Conservation (phyloP, 2,329 filamentous ascomycete species). For the Blastomyces parvus region DNA sequence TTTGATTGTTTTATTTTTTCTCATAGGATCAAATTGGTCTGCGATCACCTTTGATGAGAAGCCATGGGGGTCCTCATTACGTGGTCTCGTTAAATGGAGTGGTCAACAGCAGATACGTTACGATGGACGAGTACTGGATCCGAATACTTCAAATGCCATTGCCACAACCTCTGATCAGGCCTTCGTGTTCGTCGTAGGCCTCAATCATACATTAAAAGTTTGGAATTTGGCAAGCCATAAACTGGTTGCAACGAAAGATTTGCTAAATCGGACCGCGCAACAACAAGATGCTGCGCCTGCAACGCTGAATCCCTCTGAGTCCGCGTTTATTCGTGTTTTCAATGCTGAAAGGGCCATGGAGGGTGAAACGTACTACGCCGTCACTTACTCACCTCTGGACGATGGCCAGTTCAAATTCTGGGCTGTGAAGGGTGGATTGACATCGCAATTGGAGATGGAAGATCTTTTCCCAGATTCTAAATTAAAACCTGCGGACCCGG, state of each 20-base stretch:
- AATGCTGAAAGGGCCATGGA: slow-evolving; percentile 44
- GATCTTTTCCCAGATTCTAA: slow-evolving; percentile 58
- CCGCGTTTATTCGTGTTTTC: slow-evolving; percentile 65
- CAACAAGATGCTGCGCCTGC: slow-evolving; percentile 63
- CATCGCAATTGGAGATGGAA: slow-evolving; percentile 49
- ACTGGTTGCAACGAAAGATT: slow-evolving; percentile 65
- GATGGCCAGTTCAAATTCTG: slow-evolving; percentile 93
- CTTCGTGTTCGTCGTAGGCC: slow-evolving; percentile 64
- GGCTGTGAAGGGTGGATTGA: slow-evolving; percentile 58
- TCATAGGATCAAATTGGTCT: slow-evolving; percentile 34
- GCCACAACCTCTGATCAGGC: slow-evolving; percentile 38
- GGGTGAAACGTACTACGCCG: slow-evolving; percentile 50
- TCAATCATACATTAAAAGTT: slow-evolving; percentile 80
- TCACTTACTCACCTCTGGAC: slow-evolving; percentile 81
- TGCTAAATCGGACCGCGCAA: slow-evolving; percentile 58
- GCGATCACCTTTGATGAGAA: slow-evolving; percentile 41
- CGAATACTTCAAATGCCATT: slow-evolving; percentile 37
- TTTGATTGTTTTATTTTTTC: slow-evolving; percentile 12
- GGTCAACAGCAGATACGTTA: slow-evolving; percentile 36
- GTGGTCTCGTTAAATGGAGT: slow-evolving; percentile 38
- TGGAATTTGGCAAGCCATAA: slow-evolving; percentile 83
- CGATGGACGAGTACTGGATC: slow-evolving; percentile 34
- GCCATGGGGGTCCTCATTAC: slow-evolving; percentile 41
- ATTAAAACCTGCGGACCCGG: slow-evolving; percentile 56
- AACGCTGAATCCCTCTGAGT: slow-evolving; percentile 68